Base-by-base conservation (phyloP, 2,329 filamentous ascomycete genomes). In the Botrytis elliptica region DNA sequence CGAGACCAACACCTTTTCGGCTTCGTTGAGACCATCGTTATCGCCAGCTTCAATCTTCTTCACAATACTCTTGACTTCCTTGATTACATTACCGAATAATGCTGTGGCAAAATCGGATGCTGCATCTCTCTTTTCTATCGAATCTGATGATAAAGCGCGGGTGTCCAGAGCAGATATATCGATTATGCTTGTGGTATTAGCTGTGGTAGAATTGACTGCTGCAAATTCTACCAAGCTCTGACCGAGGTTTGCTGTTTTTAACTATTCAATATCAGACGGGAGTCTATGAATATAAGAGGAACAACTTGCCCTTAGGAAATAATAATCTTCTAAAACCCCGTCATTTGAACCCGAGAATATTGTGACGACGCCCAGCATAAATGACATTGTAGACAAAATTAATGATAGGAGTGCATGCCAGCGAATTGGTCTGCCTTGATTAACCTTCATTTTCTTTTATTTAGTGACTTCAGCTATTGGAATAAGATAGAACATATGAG, bases 281-380 rank as follows among this genome's bases (percentile, higher is more conserved):
- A 0, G 10, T 52, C 0, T 4, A n/a, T 52, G 49, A n/a, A 52
- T 52, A 14, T 14, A 12, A 0, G 0, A 25, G 25, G 49, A 52
- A 25, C 25, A 12, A 25, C 49, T 52, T 52, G 25, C 49, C 49
- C 49, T 52, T 4, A 52, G 10, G 22, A 52, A 52, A n/a, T 52
- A 52, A 52, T n/a, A 52, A 52, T n/a, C 49, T n/a, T 52, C 25
- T 52, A 52, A 14, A 52, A 7, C 10, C 22, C 49, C 49, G 14
- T n/a, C 0, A 12, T 52, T 52, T 25, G 49, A 52, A 14, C 49
- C 25, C 10, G 49, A 14, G 25, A 52, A 52, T 52, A 52, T 52
- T 14, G 49, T 52, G 49, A 52, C 3, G 49, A 52, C 22, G 1
- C 49, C 49, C 10, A 52, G 2, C 1, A 4, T 14, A 3, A 52